Conservation (phyloP, 768 basidiomycete genomes). For the Macrolepiota fuliginosa region DNA sequence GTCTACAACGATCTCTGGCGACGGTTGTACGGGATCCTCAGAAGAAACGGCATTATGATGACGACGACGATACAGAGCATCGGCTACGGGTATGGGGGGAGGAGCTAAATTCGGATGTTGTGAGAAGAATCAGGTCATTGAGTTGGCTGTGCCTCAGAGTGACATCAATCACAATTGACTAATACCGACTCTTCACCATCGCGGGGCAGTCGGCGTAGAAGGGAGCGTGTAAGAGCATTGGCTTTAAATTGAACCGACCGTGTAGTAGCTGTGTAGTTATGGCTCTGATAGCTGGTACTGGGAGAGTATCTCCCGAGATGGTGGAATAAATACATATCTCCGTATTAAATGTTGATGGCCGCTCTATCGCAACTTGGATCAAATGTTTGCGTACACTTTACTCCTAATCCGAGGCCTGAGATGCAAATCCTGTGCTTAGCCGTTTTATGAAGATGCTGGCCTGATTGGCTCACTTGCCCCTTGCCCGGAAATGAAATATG, state of each 20-base stretch:
- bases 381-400: background rate
- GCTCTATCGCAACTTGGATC: background rate
- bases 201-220: too few species aligned
- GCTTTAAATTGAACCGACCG: background rate
- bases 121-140: background rate
- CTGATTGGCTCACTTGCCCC: background rate
- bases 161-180: background rate
- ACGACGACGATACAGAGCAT: background rate
- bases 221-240: too few species aligned
- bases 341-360: background rate
- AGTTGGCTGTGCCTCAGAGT: background rate
- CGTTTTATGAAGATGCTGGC: background rate
- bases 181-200: background rate
- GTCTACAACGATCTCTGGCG: background rate
- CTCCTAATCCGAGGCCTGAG: background rate
- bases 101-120: background rate
- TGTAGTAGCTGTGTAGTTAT: background rate
- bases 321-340: background rate
- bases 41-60: too few species aligned
- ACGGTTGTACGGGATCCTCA: background rate
- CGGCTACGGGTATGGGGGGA: background rate
- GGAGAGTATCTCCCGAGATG: too few species aligned
- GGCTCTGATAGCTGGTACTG: too few species aligned
- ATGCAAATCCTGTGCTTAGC: background rate
- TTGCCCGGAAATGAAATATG: background rate